Evolutionary conservation across 1,139 yeast genomes (phyloP), one percentile per base, ranked within the genome.

Genomic region (Geotrichum armillariae): DNA sequence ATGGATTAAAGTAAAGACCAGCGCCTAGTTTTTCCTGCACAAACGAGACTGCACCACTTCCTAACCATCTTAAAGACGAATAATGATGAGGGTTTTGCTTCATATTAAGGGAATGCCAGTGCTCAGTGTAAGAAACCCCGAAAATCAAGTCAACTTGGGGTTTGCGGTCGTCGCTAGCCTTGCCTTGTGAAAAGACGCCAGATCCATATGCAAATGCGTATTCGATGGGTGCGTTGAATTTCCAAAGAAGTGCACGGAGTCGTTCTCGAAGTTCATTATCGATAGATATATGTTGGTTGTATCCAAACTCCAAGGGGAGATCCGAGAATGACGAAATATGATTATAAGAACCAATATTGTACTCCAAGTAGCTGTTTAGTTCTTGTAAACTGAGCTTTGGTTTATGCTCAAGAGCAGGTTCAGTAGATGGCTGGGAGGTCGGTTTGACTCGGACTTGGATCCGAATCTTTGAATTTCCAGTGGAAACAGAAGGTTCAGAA

Each of bases 1-100:
- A 93, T 2, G 99, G 98, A 64, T 93, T 94, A 72, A 89, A 94
- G 66, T 91, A 94, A 4, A 93, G 84, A 2, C 97, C 97, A 0
- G 94, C 93, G 1, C 96, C 97, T n/a, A 80, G 60, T 1, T 57
- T 52, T 40, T 78, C 78, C 61, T 86, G 93, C 17, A 88, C 75
- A 43, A 64, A 66, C 9, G 85, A 75, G 1, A 91, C 75, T 0
- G 76, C 68, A 8, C 77, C 69, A 1, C 88, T 72, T 0, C 96
- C 94, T 8, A 84, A 72, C 46, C 66, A 69, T 53, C 79, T 76
- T 49, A 89, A 63, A 11, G 79, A 72, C 2, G 96, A 86, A 65
- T 94, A 94, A 67, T 94, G 99, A 8, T 74, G 66, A 1, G 86
- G 83, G 63, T 80, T 74, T 58, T 81, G 83, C 43, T 72, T 66